phyloP scores from a whole-genome alignment of 805 yeast species.

The Yamadazyma philogaea region DNA sequence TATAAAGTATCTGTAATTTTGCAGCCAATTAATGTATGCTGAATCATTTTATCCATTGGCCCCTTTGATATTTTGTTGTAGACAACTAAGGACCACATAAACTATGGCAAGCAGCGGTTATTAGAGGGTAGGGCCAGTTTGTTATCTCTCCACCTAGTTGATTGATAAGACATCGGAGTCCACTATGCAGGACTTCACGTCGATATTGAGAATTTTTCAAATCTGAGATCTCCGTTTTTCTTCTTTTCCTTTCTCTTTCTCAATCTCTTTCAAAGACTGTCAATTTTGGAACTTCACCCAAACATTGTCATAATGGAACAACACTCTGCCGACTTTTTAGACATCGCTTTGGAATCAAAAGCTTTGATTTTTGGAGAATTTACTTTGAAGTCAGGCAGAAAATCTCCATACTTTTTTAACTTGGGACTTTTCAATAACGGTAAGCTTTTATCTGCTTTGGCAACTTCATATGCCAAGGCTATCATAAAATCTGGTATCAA shows the following conservation, averaged over 20 bases:
- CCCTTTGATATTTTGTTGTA: no score
- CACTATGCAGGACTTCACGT: no score
- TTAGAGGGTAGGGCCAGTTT: no score
- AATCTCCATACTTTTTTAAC: conserved; percentile 95
- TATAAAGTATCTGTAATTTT: no score
- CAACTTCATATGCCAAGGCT: conserved; percentile 84
- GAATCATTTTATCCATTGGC: no score
- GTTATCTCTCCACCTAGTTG: no score
- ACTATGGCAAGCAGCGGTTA: no score
- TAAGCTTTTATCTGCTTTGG: conserved; percentile 70
- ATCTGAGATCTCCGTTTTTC: conserved; percentile 9
- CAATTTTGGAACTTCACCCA: no score
- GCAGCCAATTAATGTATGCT: no score
- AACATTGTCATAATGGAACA: conserved; percentile 32
- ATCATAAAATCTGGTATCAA: conserved; percentile 77
- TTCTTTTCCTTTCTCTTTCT: conserved; percentile 1
- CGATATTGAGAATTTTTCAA: no score
- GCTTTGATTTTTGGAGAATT: conserved; percentile 87
- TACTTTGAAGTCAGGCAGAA: conserved; percentile 88
- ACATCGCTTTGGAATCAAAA: conserved; percentile 74
- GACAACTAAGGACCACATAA: no score
- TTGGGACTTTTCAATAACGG: conserved; percentile 88
- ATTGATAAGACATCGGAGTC: no score
- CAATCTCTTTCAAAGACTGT: background rate
- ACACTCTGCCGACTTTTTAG: conserved; percentile 67